phyloP scores from a whole-genome alignment of 2,329 filamentous ascomycete genomes.

The Parastagonospora nodorum region DNA sequence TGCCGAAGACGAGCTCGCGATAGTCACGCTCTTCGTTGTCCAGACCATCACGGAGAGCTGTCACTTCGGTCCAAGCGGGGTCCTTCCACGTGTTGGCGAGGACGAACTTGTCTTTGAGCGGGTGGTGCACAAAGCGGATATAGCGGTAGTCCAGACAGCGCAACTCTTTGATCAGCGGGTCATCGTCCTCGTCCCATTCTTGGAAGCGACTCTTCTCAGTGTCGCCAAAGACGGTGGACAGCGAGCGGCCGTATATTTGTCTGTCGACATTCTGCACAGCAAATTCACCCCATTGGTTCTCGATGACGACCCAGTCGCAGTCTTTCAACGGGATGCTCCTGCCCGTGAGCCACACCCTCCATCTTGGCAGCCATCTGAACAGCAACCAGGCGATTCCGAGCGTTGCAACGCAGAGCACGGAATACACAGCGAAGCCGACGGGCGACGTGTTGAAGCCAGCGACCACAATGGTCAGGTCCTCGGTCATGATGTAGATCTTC shows the following conservation, averaged over 20 bases:
- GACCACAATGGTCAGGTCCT: slow-evolving; percentile 92
- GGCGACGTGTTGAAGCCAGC: slow-evolving; percentile 84
- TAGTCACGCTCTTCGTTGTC: slow-evolving; percentile 86
- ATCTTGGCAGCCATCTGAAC: slow-evolving; percentile 86
- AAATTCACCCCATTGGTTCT: slow-evolving; percentile 98
- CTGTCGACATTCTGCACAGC: slow-evolving; percentile 71
- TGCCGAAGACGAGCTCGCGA: slow-evolving; percentile 84
- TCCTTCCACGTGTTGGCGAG: slow-evolving; percentile 93
- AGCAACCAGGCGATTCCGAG: slow-evolving; percentile 81
- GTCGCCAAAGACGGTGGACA: slow-evolving; percentile 72
- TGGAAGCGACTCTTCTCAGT: slow-evolving; percentile 68
- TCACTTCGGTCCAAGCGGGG: slow-evolving; percentile 80
- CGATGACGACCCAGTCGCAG: slow-evolving; percentile 90
- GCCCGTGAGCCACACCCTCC: slow-evolving; percentile 79
- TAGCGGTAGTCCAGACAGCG: slow-evolving; percentile 90
- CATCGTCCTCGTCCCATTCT: slow-evolving; percentile 72
- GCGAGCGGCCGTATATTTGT: slow-evolving; percentile 63
- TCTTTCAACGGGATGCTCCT: slow-evolving; percentile 69
- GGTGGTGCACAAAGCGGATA: slow-evolving; percentile 90
- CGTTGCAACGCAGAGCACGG: slow-evolving; percentile 71
- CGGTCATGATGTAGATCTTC: slow-evolving; percentile 90
- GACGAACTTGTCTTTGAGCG: slow-evolving; percentile 84
- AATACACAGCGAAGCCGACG: slow-evolving; percentile 71
- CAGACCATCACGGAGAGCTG: slow-evolving; percentile 75
- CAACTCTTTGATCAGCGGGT: slow-evolving; percentile 76